These are phyloP conservation scores for Aspergillus tubingensis DNA, from an alignment of 2,329 filamentous ascomycete species.

Conservation along the genomic window DNA sequence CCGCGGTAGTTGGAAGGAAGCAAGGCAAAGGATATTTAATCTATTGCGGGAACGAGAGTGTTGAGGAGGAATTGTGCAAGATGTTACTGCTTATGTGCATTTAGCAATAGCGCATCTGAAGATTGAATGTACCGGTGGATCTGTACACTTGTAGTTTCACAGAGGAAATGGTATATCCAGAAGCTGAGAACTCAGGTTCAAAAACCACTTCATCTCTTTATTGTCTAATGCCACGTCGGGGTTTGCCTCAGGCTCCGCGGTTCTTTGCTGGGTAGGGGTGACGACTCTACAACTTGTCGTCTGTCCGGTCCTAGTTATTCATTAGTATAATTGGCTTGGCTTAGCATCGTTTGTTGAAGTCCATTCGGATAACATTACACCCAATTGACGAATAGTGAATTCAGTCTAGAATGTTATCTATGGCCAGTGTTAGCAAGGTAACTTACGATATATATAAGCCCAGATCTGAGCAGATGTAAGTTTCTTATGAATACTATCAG, in stretches of 20 bases:
- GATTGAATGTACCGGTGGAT: no score
- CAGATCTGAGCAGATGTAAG: not conserved
- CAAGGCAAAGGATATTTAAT: not conserved
- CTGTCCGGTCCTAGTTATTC: not conserved
- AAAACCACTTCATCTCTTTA: no score
- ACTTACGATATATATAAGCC: not conserved
- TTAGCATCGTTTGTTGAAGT: not conserved
- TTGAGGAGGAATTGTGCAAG: not conserved
- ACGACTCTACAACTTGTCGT: not conserved
- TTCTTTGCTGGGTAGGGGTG: no score
- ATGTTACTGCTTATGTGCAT: not conserved
- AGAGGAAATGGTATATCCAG: no score
- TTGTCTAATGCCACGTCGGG: no score
- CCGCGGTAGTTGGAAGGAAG: not conserved
- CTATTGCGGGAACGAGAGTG: not conserved
- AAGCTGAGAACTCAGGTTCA: not conserved
- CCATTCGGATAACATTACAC: not conserved
- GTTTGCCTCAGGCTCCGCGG: no score
- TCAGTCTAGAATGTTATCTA: not conserved
- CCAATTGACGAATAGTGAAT: not conserved
- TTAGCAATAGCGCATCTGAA: not conserved
- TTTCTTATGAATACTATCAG: not conserved
- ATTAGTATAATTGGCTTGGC: no score
- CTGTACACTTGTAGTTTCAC: no score
- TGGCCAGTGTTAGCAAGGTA: not conserved